A percentile compares a stretch with the other conserved stretches of the same genome.
Evolutionary conservation across 495 filamentous ascomycete species (phyloP).

Genomic region (Aspergillus sparsus): DNA sequence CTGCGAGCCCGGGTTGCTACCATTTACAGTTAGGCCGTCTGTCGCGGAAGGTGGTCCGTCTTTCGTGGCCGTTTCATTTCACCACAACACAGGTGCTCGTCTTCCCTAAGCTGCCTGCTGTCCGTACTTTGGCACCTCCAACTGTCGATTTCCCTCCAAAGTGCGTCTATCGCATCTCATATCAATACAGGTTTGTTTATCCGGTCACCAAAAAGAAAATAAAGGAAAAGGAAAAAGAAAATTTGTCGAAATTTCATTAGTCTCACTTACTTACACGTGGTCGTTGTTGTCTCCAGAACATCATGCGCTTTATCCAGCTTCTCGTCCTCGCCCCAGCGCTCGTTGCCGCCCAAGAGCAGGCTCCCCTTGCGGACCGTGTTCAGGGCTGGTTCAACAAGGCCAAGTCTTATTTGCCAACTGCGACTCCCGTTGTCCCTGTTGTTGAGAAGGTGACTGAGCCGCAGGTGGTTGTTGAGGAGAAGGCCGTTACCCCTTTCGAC

Average conservation of each 20-base stretch:
- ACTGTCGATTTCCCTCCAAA: constrained; percentile 20
- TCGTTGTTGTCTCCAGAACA: constrained; percentile 16
- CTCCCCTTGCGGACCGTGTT: constrained; percentile 67
- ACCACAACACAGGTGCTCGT: constrained; percentile 27
- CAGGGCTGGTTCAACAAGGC: constrained; percentile 66
- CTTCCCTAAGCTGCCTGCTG: constrained; percentile 30
- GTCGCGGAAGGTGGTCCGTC: constrained; percentile 18
- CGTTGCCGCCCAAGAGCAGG: constrained; percentile 71
- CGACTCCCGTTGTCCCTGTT: constrained; percentile 48
- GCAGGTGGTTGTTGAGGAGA: constrained; percentile 53
- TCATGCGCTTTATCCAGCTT: constrained; percentile 69
- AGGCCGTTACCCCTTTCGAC: constrained; percentile 61
- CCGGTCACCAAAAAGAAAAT: background rate
- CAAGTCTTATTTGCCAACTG: constrained; percentile 59
- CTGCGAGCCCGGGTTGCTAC: constrained; percentile 11
- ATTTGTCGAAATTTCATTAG: background rate
- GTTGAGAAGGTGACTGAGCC: constrained; percentile 55
- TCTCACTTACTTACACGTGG: constrained; percentile 20
- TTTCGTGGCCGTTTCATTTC: constrained; percentile 29
- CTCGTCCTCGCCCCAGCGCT: constrained; percentile 69
- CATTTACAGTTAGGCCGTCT: constrained; percentile 30
- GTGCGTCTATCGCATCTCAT: constrained; percentile 23
- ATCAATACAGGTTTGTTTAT: constrained; percentile 27
- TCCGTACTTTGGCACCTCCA: constrained; percentile 30
- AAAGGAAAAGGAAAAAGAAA: background rate